Evolutionary conservation across 176 grass and related monocot genomes (phyloP).

Genomic region (Aegilops umbellulata): DNA sequence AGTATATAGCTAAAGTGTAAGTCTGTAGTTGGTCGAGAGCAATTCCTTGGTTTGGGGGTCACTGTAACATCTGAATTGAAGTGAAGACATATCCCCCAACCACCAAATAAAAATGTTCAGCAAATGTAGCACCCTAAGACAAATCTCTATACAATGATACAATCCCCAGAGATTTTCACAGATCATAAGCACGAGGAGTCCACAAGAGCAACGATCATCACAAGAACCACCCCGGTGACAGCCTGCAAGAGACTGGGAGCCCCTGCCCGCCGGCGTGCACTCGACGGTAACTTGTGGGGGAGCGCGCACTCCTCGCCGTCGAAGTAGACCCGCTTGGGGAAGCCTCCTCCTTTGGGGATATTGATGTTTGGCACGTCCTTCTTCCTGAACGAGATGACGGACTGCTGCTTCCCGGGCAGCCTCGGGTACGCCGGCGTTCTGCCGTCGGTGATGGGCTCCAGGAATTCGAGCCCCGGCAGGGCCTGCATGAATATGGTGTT

Average conservation of each 20-base stretch:
- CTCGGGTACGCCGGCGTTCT: conserved; percentile 23
- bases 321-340: conserved; percentile 78
- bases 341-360: conserved; percentile 57
- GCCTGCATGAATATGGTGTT: conserved; percentile 90
- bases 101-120: background rate
- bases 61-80: background rate
- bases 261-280: conserved; percentile 5
- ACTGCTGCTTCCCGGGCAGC: conserved; percentile 87
- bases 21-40: background rate
- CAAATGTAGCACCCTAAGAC: background rate
- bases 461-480: conserved; percentile 51
- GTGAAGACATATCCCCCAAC: background rate
- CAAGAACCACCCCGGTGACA: conserved; percentile 20
- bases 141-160: conserved; percentile 9
- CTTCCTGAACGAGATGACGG: conserved; percentile 70
- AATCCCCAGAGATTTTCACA: background rate
- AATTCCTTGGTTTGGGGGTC: background rate
- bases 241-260: background rate
- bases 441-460: conserved; percentile 51
- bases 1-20: too few relatives aligned
- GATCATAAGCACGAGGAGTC: conserved; percentile 35
- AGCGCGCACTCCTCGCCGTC: conserved; percentile 87
- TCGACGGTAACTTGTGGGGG: conserved; percentile 48
- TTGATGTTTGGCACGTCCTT: conserved; percentile 51
- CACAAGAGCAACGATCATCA: background rate